Evolutionary conservation across 768 basidiomycete species (phyloP).

Genomic region (Rhodotorula graminis): DNA sequence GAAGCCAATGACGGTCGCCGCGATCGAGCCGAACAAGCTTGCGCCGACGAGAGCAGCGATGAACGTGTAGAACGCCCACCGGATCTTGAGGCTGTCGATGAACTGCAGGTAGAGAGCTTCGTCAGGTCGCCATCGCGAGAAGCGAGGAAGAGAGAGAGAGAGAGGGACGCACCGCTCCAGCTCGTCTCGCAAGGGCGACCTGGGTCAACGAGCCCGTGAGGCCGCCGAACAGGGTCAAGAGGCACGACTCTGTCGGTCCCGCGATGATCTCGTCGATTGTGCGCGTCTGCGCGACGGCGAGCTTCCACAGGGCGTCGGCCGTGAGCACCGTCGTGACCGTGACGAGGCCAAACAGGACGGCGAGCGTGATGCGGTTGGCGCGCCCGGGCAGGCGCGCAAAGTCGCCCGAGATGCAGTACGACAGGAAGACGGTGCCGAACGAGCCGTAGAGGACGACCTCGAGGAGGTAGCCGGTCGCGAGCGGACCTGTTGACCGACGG

Average conservation of each 20-base stretch:
- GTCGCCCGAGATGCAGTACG: neutral
- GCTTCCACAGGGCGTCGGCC: constrained; percentile 3
- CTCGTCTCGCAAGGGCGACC: neutral
- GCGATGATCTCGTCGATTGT: neutral
- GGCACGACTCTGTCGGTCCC: neutral
- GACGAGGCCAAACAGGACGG: neutral
- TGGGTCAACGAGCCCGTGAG: neutral
- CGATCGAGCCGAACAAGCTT: neutral
- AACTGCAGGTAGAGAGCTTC: constrained; percentile 4
- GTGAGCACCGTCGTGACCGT: neutral
- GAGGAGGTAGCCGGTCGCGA: constrained; percentile 1
- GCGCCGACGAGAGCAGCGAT: neutral
- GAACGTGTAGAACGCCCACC: constrained; percentile 4
- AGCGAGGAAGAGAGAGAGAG: no score
- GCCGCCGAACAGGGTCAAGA: neutral
- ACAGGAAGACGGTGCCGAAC: neutral
- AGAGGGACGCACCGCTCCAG: neutral
- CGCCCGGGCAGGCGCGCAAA: neutral
- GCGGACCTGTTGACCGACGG: neutral
- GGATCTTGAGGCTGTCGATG: neutral
- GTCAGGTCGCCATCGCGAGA: neutral
- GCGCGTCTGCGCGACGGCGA: neutral
- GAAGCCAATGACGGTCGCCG: neutral
- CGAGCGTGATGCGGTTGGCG: neutral
- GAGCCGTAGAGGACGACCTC: constrained; percentile 9